phyloP scores from a whole-genome alignment of 1,284 basidiomycete species.

The Ceratorhiza oryzae-sativae region DNA sequence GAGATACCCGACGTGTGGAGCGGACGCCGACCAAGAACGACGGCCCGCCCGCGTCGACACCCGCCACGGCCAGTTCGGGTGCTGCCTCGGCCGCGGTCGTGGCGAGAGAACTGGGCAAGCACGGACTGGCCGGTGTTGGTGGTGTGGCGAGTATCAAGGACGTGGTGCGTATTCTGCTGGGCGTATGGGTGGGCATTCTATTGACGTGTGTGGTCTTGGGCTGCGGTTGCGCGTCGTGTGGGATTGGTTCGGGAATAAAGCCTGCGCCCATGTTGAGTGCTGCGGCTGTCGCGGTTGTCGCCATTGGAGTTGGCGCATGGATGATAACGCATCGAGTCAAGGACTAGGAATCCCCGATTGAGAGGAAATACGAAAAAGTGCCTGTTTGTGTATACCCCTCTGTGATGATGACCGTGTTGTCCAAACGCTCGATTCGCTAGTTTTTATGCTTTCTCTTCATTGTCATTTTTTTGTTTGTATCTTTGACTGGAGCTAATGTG shows the following conservation, averaged over 20 bases:
- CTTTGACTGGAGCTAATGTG: neutral
- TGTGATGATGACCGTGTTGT: constrained; percentile 3
- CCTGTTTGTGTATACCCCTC: constrained; percentile 11
- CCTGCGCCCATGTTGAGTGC: constrained; percentile 26
- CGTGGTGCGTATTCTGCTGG: constrained; percentile 36
- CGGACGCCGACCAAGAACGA: constrained; percentile 4
- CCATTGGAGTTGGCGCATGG: constrained; percentile 24
- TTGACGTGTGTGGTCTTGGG: constrained; percentile 23
- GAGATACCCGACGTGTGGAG: constrained; percentile 14
- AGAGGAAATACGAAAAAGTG: neutral
- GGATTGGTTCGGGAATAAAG: neutral
- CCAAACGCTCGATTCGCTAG: constrained; percentile 10
- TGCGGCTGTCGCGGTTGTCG: constrained; percentile 19
- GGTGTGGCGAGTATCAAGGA: constrained; percentile 15
- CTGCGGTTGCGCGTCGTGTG: neutral
- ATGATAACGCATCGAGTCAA: constrained; percentile 35
- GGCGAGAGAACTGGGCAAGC: neutral
- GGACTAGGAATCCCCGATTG: neutral
- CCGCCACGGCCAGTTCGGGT: neutral
- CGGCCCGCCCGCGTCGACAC: neutral
- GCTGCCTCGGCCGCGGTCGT: neutral
- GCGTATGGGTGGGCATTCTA: constrained; percentile 8
- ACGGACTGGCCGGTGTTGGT: neutral
- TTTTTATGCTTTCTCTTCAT: neutral
- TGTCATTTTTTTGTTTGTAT: constrained; percentile 15